These are phyloP conservation scores for Gardenia jasminoides DNA, from an alignment of 257 asterid species.

Conservation along the genomic window DNA sequence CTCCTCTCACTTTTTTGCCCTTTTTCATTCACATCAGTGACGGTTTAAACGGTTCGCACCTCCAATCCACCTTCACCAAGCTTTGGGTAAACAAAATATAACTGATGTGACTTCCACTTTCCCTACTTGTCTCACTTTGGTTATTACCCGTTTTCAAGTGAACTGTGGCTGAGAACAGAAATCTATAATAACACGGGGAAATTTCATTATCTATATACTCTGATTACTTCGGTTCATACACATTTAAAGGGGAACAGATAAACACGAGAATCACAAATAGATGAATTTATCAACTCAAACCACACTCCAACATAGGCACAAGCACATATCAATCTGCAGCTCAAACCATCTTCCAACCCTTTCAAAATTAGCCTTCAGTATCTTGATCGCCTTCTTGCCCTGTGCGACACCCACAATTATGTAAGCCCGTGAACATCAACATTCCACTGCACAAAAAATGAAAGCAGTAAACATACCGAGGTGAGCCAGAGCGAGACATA, in stretches of 20 bases:
- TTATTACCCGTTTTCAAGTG: not conserved
- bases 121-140: not conserved
- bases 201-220: not conserved
- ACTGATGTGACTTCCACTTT: not conserved
- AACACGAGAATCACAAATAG: not conserved
- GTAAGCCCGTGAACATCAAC: not conserved
- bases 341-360: not conserved
- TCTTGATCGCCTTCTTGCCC: constrained; percentile 64
- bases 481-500: constrained; percentile 51
- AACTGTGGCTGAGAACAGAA: not conserved
- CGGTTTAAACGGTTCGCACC: not conserved
- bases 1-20: not conserved
- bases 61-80: not conserved
- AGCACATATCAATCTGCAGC: not conserved
- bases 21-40: not conserved
- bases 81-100: not conserved
- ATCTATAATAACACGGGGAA: not conserved
- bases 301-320: not conserved
- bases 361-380: constrained; percentile 30
- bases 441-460: not conserved
- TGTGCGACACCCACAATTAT: constrained; percentile 24
- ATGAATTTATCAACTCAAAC: not conserved
- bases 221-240: not conserved
- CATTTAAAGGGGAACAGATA: not conserved
- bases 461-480: constrained; percentile 44